phyloP scores from a whole-genome alignment of 163 green algal species.

The Chlamydomonas reinhardtii region DNA sequence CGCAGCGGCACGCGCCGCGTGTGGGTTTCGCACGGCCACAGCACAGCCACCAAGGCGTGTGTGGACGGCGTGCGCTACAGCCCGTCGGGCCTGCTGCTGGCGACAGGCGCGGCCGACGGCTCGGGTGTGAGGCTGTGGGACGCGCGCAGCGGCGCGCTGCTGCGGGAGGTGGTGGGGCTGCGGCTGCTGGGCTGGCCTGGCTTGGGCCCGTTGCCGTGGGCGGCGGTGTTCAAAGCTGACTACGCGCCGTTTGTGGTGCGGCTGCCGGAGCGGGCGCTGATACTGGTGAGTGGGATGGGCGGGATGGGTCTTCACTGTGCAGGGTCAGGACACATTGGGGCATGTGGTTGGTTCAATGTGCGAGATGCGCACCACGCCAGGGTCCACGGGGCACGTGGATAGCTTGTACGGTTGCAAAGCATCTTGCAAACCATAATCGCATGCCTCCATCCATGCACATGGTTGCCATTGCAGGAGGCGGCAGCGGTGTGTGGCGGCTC shows the following conservation, averaged over 20 bases:
- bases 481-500: too few relatives aligned
- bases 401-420: too few relatives aligned
- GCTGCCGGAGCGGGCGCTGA: conserved; percentile 7
- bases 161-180: conserved; percentile 17
- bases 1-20: background rate
- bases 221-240: background rate
- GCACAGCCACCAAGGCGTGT: conserved; percentile 8
- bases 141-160: conserved; percentile 11
- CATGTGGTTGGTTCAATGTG: too few relatives aligned
- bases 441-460: background rate
- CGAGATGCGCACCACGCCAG: too few relatives aligned
- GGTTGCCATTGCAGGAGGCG: background rate
- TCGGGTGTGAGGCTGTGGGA: conserved; percentile 22
- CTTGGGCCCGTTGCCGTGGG: conserved; percentile 9
- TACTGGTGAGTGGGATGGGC: conserved; percentile 12
- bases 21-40: conserved; percentile 8
- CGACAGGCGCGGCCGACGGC: background rate
- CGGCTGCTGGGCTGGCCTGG: conserved; percentile 29
- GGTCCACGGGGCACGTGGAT: too few relatives aligned
- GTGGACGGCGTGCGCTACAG: conserved; percentile 41
- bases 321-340: too few relatives aligned
- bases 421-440: too few relatives aligned
- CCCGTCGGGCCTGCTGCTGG: conserved; percentile 23
- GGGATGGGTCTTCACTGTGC: too few relatives aligned
- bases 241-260: conserved; percentile 38